A percentile compares a stretch with the other conserved stretches of the same genome.
phyloP scores from a whole-genome alignment of 306 rosid genomes.

The Lathyrus oleraceus region DNA sequence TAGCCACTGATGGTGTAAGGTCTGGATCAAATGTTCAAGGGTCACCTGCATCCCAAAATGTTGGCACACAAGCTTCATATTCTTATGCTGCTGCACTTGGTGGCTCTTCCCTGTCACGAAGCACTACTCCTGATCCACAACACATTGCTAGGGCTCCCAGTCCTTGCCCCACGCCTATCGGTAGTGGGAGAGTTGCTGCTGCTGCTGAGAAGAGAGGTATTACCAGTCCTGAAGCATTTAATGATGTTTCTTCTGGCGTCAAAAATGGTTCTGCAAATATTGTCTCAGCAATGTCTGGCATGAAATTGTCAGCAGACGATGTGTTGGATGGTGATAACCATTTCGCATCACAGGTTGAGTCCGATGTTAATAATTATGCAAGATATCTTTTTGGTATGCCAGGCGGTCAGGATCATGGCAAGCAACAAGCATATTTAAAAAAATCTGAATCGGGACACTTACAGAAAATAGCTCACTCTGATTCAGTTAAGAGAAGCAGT shows the following conservation, averaged over 20 bases:
- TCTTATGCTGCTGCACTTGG: slow-evolving; percentile 90
- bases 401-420: slow-evolving; percentile 72
- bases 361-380: slow-evolving; percentile 64
- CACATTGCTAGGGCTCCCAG: slow-evolving; percentile 87
- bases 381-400: slow-evolving; percentile 73
- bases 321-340: slow-evolving; percentile 57
- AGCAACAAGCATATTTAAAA: slow-evolving; percentile 65
- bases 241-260: slow-evolving; percentile 59
- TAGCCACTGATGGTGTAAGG: slow-evolving; percentile 50
- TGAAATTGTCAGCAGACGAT: slow-evolving; percentile 71
- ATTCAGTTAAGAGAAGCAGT: slow-evolving; percentile 51
- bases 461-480: slow-evolving; percentile 50
- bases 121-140: slow-evolving; percentile 96
- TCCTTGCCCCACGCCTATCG: slow-evolving; percentile 92
- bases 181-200: slow-evolving; percentile 68
- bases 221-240: slow-evolving; percentile 58
- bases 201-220: slow-evolving; percentile 68
- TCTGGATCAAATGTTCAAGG: slow-evolving; percentile 61
- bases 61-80: slow-evolving; percentile 61
- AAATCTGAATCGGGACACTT: slow-evolving; percentile 67
- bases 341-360: slow-evolving; percentile 64
- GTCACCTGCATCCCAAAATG: slow-evolving; percentile 62
- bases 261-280: slow-evolving; percentile 67
- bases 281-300: slow-evolving; percentile 70
- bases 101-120: slow-evolving; percentile 83